Evolutionary conservation across 2,329 filamentous ascomycete species (phyloP).

Genomic region (Stagonosporopsis cucurbitacearum): DNA sequence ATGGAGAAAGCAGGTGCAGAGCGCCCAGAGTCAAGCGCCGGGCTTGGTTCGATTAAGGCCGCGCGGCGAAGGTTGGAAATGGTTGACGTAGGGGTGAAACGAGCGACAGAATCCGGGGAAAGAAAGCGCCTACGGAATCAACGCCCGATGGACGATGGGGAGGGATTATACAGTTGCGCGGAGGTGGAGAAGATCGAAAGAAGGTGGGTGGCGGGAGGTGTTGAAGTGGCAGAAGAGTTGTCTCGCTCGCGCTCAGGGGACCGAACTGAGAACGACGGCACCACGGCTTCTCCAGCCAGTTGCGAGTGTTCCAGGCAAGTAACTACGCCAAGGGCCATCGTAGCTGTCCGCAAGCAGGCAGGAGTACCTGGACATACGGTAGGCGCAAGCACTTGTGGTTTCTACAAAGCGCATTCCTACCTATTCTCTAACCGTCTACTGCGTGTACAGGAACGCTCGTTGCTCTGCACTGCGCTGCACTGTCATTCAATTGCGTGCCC

Average conservation of each 20-base stretch:
- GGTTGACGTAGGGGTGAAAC: slow-evolving; percentile 35
- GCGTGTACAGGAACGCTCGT: background rate
- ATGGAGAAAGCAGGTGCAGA: slow-evolving; percentile 12
- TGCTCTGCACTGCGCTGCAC: background rate
- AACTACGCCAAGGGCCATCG: slow-evolving; percentile 7
- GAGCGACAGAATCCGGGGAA: slow-evolving; percentile 36
- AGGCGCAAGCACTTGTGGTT: slow-evolving; percentile 3
- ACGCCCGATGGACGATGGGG: slow-evolving; percentile 3
- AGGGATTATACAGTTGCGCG: slow-evolving; percentile 9
- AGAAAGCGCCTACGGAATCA: slow-evolving; percentile 15
- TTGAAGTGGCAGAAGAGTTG: background rate
- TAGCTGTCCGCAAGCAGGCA: slow-evolving; percentile 7
- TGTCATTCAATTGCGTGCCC: slow-evolving; percentile 3
- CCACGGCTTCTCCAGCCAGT: slow-evolving; percentile 13
- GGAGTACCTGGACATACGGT: background rate
- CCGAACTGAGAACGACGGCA: slow-evolving; percentile 2
- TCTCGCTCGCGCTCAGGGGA: slow-evolving; percentile 7
- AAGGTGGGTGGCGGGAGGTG: slow-evolving; percentile 11
- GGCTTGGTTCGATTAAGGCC: slow-evolving; percentile 24
- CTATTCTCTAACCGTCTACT: background rate
- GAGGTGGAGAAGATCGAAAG: slow-evolving; percentile 12
- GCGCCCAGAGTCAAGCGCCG: slow-evolving; percentile 34
- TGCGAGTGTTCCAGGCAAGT: slow-evolving; percentile 5
- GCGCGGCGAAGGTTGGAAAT: slow-evolving; percentile 18
- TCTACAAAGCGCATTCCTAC: background rate